Base-by-base conservation (phyloP, 768 basidiomycete species). In the Pulveroboletus ravenelii region DNA sequence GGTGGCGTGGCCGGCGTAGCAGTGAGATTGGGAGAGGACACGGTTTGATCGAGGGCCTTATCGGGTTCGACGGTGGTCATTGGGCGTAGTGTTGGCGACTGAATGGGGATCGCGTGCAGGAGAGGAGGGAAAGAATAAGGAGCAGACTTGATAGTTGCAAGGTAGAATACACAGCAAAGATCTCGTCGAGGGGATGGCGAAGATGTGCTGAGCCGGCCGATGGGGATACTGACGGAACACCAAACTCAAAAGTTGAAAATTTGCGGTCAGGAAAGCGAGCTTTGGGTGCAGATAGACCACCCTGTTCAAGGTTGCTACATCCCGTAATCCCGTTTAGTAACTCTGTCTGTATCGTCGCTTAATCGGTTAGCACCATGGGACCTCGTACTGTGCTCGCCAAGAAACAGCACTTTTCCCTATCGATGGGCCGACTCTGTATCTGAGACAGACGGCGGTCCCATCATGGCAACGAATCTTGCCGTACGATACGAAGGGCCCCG, bases 261-360 rank as follows among this genome's bases (percentile, higher is more conserved):
- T 64, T 64, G 65, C 43, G 36, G 53, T 31, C 31, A n/a, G 42
- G 43, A 62, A 47, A 43, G 54, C 43, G 54, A 57, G 51, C 41
- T 45, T 56, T 56, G 64, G 48, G 54, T 54, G 57, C 47, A 54
- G 64, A 60, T 64, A 52, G 47, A 35, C 47, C 47, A n/a, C 12
- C 45, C 38, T 18, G 47, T 55, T 51, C 34, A 18, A 48, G 41
- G 46, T 45, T 35, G 31, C 34, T 36, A 27, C 25, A 41, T 66
- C 41, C 51, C 64, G 64, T 64, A 65, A 66, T 55, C 52, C 54
- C 50, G 50, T 61, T 67, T 61, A 32, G 58, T 53, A 63, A 62
- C 23, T 35, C 39, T 18, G 46, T 53, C 30, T 34, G 36, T 12
- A 37, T 23, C 30, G 13, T 64, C 60, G 54, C 56, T 53, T 63